Percentiles rank a stretch among this genome's conserved stretches.
Evolutionary conservation across 73 alveolate genomes (phyloP).

Genomic region (Blepharisma japonicum): DNA sequence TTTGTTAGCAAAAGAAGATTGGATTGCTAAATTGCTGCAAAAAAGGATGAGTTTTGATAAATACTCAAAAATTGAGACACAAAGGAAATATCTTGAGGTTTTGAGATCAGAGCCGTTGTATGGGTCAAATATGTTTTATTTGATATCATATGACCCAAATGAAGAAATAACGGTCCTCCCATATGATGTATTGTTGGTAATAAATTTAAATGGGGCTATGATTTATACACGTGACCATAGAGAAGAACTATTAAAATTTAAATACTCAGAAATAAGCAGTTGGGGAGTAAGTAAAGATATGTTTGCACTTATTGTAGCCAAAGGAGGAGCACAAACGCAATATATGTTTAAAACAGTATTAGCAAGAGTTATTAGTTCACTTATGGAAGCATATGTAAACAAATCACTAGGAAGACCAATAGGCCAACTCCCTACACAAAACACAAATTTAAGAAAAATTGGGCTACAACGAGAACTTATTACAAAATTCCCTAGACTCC

Average conservation of each 20-base stretch:
- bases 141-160: neutral
- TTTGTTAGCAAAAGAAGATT: neutral
- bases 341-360: neutral
- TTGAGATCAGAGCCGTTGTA: neutral
- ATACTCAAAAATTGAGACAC: neutral
- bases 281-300: conserved; percentile 25
- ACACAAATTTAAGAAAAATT: neutral
- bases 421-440: neutral
- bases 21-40: neutral
- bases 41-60: neutral
- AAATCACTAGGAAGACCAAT: neutral
- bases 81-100: neutral
- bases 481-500: neutral
- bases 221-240: neutral
- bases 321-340: neutral
- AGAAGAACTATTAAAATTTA: neutral
- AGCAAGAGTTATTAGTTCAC: neutral
- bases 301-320: neutral
- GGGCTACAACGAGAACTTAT: neutral
- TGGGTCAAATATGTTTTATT: neutral
- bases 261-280: conserved; percentile 3
- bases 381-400: conserved; percentile 6
- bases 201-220: neutral
- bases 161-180: neutral
- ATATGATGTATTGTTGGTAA: neutral